A percentile compares a stretch with the other conserved stretches of the same genome.
Conservation (phyloP, 768 basidiomycete species). For the Russula sp. region DNA sequence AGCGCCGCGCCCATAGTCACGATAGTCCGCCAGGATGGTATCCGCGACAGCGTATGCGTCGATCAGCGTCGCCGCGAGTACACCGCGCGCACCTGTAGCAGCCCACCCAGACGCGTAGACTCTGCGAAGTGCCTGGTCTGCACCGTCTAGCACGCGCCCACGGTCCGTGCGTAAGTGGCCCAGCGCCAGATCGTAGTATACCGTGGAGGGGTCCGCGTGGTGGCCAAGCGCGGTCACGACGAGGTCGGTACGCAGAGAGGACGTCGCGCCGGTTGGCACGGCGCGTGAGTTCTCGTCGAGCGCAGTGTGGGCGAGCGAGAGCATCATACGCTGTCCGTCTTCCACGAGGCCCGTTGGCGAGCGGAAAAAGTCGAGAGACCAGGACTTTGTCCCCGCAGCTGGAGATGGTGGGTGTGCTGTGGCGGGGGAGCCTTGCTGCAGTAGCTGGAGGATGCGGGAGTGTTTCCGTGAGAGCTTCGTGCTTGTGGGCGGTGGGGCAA, state of each 20-base stretch:
- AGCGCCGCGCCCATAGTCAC: constrained; percentile 1
- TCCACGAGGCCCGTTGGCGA: constrained; percentile 28
- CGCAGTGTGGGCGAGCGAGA: constrained; percentile 57
- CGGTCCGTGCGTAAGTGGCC: constrained; percentile 50
- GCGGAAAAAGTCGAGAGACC: too few species aligned
- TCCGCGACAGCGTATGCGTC: constrained; percentile 42
- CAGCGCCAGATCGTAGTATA: constrained; percentile 54
- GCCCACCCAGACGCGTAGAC: constrained; percentile 97
- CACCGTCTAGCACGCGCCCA: constrained; percentile 43
- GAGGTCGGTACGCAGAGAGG: constrained; percentile 53
- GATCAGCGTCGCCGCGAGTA: constrained; percentile 83
- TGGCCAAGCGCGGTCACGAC: constrained; percentile 79
- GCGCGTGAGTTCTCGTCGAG: constrained; percentile 48
- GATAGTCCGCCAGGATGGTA: constrained; percentile 59
- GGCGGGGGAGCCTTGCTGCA: constrained; percentile 54
- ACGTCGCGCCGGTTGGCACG: constrained; percentile 37
- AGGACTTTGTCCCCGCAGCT: too few species aligned
- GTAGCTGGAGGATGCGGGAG: constrained; percentile 56
- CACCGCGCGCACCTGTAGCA: constrained; percentile 83
- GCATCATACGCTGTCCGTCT: constrained; percentile 36
- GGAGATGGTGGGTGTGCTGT: constrained; percentile 28
- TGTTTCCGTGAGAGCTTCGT: constrained; percentile 53
- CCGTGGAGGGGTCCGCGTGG: constrained; percentile 25
- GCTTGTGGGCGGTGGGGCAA: too few species aligned
- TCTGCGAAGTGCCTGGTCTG: constrained; percentile 38